Evolutionary conservation across 257 asterid genomes (phyloP).

Genomic region (Ocimum tenuiflorum): DNA sequence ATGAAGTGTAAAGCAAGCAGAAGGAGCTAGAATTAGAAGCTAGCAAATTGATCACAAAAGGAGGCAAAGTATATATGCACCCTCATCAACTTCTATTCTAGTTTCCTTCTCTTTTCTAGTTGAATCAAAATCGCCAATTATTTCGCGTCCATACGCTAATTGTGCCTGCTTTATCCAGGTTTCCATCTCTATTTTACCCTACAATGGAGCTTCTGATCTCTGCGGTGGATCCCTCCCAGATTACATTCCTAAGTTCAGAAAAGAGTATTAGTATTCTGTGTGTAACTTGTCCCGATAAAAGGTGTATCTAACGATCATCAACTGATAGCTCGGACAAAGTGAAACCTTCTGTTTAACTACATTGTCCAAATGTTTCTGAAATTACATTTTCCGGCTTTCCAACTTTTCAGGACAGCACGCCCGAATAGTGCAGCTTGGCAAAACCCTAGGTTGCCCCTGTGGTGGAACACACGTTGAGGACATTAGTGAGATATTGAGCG

Average conservation of each 20-base stretch:
- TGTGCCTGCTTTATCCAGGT: too few species aligned
- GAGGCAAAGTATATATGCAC: slow-evolving; percentile 78
- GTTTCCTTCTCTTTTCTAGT: too few species aligned
- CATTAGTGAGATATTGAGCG: slow-evolving; percentile 50
- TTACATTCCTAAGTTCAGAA: slow-evolving; percentile 58
- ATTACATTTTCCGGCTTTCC: too few species aligned
- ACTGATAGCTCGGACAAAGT: too few species aligned
- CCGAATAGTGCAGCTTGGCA: slow-evolving; percentile 61
- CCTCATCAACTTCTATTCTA: too few species aligned
- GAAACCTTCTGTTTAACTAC: too few species aligned
- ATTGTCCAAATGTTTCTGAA: too few species aligned
- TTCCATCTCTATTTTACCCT: slow-evolving; percentile 45
- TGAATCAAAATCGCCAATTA: too few species aligned
- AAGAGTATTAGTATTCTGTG: too few species aligned
- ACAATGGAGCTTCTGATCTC: slow-evolving; percentile 50
- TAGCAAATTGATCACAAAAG: slow-evolving; percentile 49
- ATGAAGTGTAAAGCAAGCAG: slow-evolving; percentile 51
- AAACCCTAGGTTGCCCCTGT: slow-evolving; percentile 71
- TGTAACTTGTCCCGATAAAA: too few species aligned
- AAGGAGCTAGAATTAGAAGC: slow-evolving; percentile 57
- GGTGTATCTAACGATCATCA: too few species aligned
- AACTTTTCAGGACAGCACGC: slow-evolving; percentile 58
- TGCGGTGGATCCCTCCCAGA: slow-evolving; percentile 86
- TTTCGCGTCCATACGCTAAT: too few species aligned
- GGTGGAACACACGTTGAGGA: slow-evolving; percentile 79